phyloP scores from a whole-genome alignment of 495 filamentous ascomycete genomes.

The Xylaria flabelliformis region DNA sequence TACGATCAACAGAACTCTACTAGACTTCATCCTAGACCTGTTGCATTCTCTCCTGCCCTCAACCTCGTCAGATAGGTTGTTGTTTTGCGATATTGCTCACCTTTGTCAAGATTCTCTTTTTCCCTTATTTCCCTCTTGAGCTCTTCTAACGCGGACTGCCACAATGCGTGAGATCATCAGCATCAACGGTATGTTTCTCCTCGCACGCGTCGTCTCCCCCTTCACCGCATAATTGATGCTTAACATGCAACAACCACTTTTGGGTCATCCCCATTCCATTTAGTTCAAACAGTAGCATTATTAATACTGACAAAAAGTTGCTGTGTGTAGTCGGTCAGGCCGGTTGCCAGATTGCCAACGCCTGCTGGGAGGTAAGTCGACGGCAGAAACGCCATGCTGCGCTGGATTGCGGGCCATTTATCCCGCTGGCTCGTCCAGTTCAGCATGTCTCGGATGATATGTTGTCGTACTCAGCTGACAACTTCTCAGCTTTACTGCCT shows the following conservation, averaged over 20 bases:
- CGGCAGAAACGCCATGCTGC: background rate
- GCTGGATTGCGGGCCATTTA: background rate
- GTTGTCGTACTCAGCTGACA: conserved; percentile 34
- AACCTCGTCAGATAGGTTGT: conserved; percentile 29
- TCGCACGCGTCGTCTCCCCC: conserved; percentile 46
- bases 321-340: conserved; percentile 90
- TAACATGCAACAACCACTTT: conserved; percentile 25
- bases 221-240: conserved; percentile 46
- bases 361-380: conserved; percentile 96
- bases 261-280: conserved; percentile 31
- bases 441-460: background rate
- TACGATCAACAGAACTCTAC: conserved; percentile 41
- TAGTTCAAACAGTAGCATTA: background rate
- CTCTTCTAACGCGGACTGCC: conserved; percentile 44
- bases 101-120: conserved; percentile 24
- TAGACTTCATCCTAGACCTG: conserved; percentile 37
- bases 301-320: conserved; percentile 44
- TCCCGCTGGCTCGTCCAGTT: background rate
- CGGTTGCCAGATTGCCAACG: conserved; percentile 99
- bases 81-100: conserved; percentile 32
- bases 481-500: conserved; percentile 91
- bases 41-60: conserved; percentile 28
- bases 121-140: conserved; percentile 26
- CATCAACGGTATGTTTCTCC: conserved; percentile 85
- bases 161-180: conserved; percentile 99